phyloP scores from a whole-genome alignment of 345 rosid species.

The Bruguiera parviflora region DNA sequence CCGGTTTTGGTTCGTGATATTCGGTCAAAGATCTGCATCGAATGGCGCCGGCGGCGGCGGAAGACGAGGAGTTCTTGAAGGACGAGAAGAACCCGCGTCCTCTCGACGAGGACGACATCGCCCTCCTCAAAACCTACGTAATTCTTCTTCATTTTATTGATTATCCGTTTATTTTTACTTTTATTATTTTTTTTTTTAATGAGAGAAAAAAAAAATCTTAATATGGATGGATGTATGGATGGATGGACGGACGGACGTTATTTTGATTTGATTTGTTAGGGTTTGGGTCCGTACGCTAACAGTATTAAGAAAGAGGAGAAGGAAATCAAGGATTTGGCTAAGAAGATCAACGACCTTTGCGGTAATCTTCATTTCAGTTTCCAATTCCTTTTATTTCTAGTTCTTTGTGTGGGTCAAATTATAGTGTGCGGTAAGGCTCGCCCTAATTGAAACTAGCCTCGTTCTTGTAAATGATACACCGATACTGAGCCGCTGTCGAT shows the following conservation, averaged over 20 bases:
- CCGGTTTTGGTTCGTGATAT: no score
- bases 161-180: not conserved
- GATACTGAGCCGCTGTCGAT: not conserved
- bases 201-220: not conserved
- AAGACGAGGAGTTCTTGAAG: constrained; percentile 49
- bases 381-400: not conserved
- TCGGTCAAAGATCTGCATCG: no score
- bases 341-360: constrained; percentile 80
- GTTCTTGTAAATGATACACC: not conserved
- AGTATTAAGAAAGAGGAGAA: constrained; percentile 87
- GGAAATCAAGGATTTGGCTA: constrained; percentile 86
- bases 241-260: no score
- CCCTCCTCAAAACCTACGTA: constrained; percentile 93
- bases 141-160: constrained; percentile 7
- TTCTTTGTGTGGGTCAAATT: not conserved
- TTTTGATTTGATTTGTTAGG: constrained; percentile 38
- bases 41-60: constrained; percentile 35
- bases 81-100: constrained; percentile 92
- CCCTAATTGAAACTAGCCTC: not conserved
- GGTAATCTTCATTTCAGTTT: constrained; percentile 40
- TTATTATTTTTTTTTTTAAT: no score
- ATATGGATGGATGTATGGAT: no score
- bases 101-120: constrained; percentile 87
- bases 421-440: no score
- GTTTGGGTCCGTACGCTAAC: constrained; percentile 84